Evolutionary conservation across 2,329 filamentous ascomycete genomes (phyloP).

Genomic region (Fusarium torreyae): DNA sequence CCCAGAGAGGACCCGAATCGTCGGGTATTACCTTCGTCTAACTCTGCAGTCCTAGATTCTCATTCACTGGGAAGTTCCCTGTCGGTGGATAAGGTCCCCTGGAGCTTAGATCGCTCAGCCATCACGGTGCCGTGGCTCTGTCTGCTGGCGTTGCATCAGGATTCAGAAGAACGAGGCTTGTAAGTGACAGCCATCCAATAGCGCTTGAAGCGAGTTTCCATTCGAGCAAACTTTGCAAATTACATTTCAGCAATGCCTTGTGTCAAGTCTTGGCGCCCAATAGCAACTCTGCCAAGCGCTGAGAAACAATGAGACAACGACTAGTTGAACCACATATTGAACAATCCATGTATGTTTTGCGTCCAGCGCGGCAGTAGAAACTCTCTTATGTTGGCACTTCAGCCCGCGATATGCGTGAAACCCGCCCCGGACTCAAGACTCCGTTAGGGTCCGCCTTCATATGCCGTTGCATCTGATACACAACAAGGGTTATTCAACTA

Average conservation of each 20-base stretch:
- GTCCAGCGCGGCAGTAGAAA: slow-evolving; percentile 10
- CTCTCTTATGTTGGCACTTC: neutral
- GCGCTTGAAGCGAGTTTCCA: slow-evolving; percentile 15
- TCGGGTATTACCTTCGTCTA: slow-evolving; percentile 36
- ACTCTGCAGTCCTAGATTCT: slow-evolving; percentile 20
- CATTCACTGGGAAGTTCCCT: slow-evolving; percentile 11
- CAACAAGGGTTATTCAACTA: slow-evolving; percentile 9
- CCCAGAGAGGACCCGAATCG: slow-evolving; percentile 39
- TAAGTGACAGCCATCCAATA: slow-evolving; percentile 40
- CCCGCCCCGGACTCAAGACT: slow-evolving; percentile 18
- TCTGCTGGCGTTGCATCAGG: slow-evolving; percentile 23
- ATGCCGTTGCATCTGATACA: neutral
- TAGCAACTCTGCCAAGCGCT: slow-evolving; percentile 11
- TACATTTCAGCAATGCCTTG: slow-evolving; percentile 8
- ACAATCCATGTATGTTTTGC: neutral
- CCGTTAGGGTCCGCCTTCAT: slow-evolving; percentile 31
- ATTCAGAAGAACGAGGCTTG: slow-evolving; percentile 27
- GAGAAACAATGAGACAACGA: neutral
- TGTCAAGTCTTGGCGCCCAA: slow-evolving; percentile 20
- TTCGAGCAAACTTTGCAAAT: slow-evolving; percentile 23
- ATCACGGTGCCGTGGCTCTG: slow-evolving; percentile 26
- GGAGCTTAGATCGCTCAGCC: slow-evolving; percentile 31
- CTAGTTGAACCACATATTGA: neutral
- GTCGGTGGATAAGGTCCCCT: slow-evolving; percentile 17
- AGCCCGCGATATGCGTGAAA: slow-evolving; percentile 29